Conservation (phyloP, 2,329 filamentous ascomycete genomes). For the Aurifilum marmelostoma region DNA sequence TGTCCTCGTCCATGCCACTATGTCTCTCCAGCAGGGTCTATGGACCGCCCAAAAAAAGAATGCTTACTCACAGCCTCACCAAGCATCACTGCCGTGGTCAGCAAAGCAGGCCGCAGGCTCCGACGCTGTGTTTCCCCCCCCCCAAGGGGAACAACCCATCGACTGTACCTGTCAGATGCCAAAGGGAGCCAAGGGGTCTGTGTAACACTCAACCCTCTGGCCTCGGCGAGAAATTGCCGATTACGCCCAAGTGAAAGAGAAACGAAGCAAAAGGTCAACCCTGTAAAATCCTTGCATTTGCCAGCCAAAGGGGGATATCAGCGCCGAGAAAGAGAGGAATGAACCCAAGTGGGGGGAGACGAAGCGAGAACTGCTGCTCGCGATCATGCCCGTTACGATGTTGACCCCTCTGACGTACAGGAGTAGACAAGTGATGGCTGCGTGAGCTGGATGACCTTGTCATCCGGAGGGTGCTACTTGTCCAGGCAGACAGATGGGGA, state of each 20-base stretch:
- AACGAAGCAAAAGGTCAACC: no score
- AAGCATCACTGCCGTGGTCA: not conserved
- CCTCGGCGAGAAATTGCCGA: not conserved
- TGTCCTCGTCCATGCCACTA: not conserved
- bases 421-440: not conserved
- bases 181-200: not conserved
- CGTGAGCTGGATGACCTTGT: conserved; percentile 6
- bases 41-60: not conserved
- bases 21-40: no score
- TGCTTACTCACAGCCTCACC: not conserved
- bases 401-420: conserved; percentile 1
- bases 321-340: not conserved
- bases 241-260: no score
- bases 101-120: not conserved
- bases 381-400: not conserved
- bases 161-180: not conserved
- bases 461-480: not conserved
- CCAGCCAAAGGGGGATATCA: not conserved
- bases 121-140: not conserved
- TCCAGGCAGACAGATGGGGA: not conserved
- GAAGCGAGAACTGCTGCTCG: not conserved
- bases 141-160: not conserved
- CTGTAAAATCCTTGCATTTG: not conserved
- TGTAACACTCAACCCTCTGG: not conserved
- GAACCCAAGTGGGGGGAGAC: not conserved